Base-by-base conservation (phyloP, 208 protist species). In the Crithidia fasciculata region DNA sequence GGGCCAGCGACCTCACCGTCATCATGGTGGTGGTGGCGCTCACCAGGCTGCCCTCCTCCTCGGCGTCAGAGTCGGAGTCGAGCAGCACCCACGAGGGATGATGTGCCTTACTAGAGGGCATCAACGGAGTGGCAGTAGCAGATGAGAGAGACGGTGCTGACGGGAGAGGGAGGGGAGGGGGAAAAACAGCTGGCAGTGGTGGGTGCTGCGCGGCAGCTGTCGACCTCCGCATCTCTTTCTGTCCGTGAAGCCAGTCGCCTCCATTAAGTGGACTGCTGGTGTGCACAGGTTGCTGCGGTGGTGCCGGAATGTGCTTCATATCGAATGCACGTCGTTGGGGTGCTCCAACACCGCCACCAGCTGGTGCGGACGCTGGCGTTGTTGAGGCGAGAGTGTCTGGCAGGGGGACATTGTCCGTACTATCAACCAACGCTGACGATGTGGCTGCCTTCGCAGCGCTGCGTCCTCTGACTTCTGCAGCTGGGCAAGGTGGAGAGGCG, bases 71-170 rank as follows among this genome's bases (percentile, higher is more conserved):
- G 45, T 45, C 40, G 12, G 45, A 47, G 45, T 55, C 45, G 10
- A 66, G 61, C 61, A 66, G 44, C 61, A 66, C 18, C 61, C 61
- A 66, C n/a, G 61, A 54, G 0, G 61, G 3, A n/a, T 40, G 61
- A 5, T 6, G 9, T 0, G 19, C 36, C 2, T 10, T 53, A 3
- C 28, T 1, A 28, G 8, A 13, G 19, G 2, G 19, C 12, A 8
- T 12, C 45, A 66, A 9, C n/a, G 18, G 61, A 6, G 61, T 13
- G 57, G 39, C 28, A 7, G 28, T 47, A 4, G 6, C 18, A 5
- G 39, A 5, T 5, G 57, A 13, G 4, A 39, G 13, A 45, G 39
- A 13, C 13, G 40, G 39, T 7, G 57, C 9, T 13, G 59, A 9
- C 43, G 8, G 59, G 8, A n/a, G 59, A 36, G 59, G 59, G 1